Evolutionary conservation across 2,329 filamentous ascomycete species (phyloP).

Genomic region (Lanzia echinophila): DNA sequence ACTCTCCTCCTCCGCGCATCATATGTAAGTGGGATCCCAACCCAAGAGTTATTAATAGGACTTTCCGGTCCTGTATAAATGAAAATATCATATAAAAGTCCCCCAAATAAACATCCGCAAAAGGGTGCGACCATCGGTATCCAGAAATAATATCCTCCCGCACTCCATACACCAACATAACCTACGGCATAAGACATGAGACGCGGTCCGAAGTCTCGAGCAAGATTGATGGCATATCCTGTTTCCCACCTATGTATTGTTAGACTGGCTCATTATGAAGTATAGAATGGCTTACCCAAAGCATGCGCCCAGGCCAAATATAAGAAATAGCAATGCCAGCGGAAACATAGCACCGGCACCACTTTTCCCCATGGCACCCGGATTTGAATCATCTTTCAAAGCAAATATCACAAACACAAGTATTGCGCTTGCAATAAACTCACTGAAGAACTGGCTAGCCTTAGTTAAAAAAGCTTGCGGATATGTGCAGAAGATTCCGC

Average conservation of each 20-base stretch:
- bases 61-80: conserved; percentile 61
- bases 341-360: conserved; percentile 44
- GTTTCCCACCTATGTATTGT: conserved; percentile 54
- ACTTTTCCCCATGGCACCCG: conserved; percentile 26
- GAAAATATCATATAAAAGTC: conserved; percentile 60
- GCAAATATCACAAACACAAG: conserved; percentile 69
- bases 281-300: conserved; percentile 42
- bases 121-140: conserved; percentile 69
- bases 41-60: conserved; percentile 60
- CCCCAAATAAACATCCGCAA: conserved; percentile 55
- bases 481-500: conserved; percentile 68
- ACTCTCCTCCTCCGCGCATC: conserved; percentile 10
- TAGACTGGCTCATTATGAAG: neutral
- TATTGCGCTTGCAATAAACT: conserved; percentile 61
- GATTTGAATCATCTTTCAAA: conserved; percentile 45
- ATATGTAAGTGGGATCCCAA: conserved; percentile 41
- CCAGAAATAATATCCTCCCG: conserved; percentile 68
- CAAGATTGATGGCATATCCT: conserved; percentile 68
- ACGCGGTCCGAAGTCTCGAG: conserved; percentile 64
- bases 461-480: conserved; percentile 60
- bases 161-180: conserved; percentile 59
- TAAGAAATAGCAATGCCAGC: conserved; percentile 61
- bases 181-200: conserved; percentile 61
- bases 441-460: conserved; percentile 63
- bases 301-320: conserved; percentile 66